Conservation (phyloP, 257 asterid genomes). For the Scutellaria barbata region DNA sequence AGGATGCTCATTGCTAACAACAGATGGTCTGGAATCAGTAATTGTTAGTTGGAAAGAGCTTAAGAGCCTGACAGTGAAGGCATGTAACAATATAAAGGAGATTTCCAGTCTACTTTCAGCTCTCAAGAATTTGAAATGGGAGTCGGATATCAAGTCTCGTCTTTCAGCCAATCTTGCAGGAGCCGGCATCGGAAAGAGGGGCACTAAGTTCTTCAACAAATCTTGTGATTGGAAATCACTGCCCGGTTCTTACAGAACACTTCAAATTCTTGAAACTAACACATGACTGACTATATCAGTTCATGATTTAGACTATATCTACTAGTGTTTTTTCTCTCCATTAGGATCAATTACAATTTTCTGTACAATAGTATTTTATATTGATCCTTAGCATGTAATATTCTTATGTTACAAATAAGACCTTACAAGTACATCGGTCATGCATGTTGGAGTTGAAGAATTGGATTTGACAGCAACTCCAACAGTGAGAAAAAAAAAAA, state of each 20-base stretch:
- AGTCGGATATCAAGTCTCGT: constrained; percentile 57
- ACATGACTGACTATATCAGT: no score
- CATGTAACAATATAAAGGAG: constrained; percentile 70
- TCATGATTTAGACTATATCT: no score
- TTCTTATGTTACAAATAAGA: no score
- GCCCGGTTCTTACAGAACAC: constrained; percentile 43
- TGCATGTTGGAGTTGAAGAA: no score
- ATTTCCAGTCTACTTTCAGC: constrained; percentile 52
- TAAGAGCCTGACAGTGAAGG: constrained; percentile 62
- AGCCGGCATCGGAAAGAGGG: constrained; percentile 64
- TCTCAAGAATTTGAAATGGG: constrained; percentile 71
- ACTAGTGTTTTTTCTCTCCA: no score
- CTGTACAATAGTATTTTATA: no score
- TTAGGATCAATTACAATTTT: no score
- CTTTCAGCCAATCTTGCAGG: constrained; percentile 60
- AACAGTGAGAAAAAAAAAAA: no score
- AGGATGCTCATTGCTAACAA: constrained; percentile 72
- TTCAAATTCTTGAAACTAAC: constrained; percentile 19
- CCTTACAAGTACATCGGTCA: no score
- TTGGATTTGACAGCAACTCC: no score
- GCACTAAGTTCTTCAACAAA: constrained; percentile 59
- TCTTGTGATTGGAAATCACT: constrained; percentile 68
- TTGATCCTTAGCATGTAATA: no score
- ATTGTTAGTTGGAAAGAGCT: constrained; percentile 60
- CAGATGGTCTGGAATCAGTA: constrained; percentile 63